Evolutionary conservation across 352 stramenopile species (phyloP).

Genomic region (Phytophthora palmivora): DNA sequence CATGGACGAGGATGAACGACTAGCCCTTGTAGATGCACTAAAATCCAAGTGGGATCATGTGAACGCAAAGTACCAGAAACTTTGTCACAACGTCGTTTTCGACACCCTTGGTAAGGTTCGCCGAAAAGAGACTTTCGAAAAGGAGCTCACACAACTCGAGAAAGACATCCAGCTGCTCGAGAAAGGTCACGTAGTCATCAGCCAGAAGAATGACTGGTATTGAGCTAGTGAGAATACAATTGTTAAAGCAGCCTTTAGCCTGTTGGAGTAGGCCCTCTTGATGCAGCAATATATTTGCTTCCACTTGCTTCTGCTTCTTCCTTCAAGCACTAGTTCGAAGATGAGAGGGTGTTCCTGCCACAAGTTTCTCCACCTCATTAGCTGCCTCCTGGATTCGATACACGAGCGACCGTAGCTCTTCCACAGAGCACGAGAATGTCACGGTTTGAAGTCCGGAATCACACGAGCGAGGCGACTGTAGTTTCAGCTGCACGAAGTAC

Average conservation of each 20-base stretch:
- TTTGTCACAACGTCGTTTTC: slow-evolving; percentile 94
- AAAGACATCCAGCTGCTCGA: slow-evolving; percentile 92
- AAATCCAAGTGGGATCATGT: slow-evolving; percentile 95
- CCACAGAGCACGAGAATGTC: slow-evolving; percentile 71
- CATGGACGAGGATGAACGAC: slow-evolving; percentile 89
- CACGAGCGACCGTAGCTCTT: slow-evolving; percentile 71
- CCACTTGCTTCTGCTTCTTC: slow-evolving; percentile 8
- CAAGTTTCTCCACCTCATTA: slow-evolving; percentile 71
- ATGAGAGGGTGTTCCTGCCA: slow-evolving; percentile 18
- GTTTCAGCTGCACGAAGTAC: slow-evolving; percentile 73
- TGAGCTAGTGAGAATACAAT: slow-evolving; percentile 22
- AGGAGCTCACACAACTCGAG: slow-evolving; percentile 92
- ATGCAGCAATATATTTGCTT: slow-evolving; percentile 24
- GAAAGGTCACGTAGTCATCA: slow-evolving; percentile 74
- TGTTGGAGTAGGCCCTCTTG: slow-evolving; percentile 7
- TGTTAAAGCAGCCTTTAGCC: slow-evolving; percentile 12
- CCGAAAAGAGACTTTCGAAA: slow-evolving; percentile 93
- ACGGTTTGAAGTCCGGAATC: slow-evolving; percentile 38
- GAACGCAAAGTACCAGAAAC: slow-evolving; percentile 95
- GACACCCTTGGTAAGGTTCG: slow-evolving; percentile 93
- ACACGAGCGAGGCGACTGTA: slow-evolving; percentile 52
- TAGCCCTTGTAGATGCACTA: slow-evolving; percentile 86
- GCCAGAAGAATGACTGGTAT: slow-evolving; percentile 54
- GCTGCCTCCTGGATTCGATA: slow-evolving; percentile 73
- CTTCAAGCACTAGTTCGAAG: slow-evolving; percentile 19